These are phyloP conservation scores for Ceratocystis destructans DNA, from an alignment of 2,329 filamentous ascomycete species.

Conservation along the genomic window DNA sequence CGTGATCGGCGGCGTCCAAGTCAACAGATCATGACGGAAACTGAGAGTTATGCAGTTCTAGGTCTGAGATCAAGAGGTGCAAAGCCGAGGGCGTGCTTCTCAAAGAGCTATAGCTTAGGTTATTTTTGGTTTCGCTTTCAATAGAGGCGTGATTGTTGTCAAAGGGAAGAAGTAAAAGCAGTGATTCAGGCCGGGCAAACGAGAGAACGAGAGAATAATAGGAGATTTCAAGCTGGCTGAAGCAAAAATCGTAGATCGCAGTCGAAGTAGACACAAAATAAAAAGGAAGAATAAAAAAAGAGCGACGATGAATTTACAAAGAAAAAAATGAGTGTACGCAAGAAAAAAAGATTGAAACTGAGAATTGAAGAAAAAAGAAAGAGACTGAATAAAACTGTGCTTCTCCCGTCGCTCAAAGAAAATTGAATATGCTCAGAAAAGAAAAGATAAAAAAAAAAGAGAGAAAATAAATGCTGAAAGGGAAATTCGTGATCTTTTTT, in stretches of 20 bases:
- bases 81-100: not conserved
- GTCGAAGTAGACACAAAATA: conserved; percentile 6
- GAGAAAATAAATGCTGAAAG: conserved; percentile 3
- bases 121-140: not conserved
- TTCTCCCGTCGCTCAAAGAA: not conserved
- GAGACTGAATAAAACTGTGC: not conserved
- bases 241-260: not conserved
- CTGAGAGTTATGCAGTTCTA: not conserved
- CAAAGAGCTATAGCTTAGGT: not conserved
- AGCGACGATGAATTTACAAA: conserved; percentile 7
- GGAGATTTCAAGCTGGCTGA: conserved; percentile 4
- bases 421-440: conserved; percentile 4
- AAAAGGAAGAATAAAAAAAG: not conserved
- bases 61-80: not conserved
- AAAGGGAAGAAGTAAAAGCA: not conserved
- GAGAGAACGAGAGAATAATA: conserved; percentile 1
- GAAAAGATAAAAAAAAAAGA: not conserved
- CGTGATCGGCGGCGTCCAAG: not conserved
- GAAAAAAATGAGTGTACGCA: conserved; percentile 6
- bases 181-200: not conserved
- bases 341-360: conserved; percentile 4
- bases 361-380: not conserved
- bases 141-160: not conserved
- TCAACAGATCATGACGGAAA: not conserved
- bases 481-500: conserved; percentile 5